Base-by-base conservation (phyloP, 306 rosid genomes). In the Prosopis cineraria region DNA sequence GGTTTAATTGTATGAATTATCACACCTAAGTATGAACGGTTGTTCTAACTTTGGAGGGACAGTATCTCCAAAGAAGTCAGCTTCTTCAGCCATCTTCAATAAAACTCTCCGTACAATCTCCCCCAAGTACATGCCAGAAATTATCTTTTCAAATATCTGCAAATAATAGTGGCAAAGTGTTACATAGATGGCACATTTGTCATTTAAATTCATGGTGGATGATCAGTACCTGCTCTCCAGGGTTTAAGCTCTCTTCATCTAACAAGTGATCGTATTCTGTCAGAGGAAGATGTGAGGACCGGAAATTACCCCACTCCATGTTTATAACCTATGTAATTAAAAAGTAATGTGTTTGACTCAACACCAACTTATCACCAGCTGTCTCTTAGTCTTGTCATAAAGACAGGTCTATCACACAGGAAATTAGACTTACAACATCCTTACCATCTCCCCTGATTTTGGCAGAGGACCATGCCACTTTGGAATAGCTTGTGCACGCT, bases 291-390 rank as follows among this genome's bases (percentile, higher is more conserved):
- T 96, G 87, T 7, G 96, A 89, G 47, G 98, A 96, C 72, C 87
- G 79, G 73, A 93, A 96, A 85, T 86, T 93, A 83, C 99, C 99
- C 99, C 99, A 96, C 87, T 96, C 99, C 96, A 90, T 96, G 90
- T 96, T 96, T 80, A 96, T 93, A 69, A 93, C 98, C 99, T 96
- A 74, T 45, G 77, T 40, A 41, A 82, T 72, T 69, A 62, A 74
- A 48, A 73, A 27, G 17, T 37, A 53, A 69, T 72, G 73, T 70
- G 68, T 3, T 16, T 34, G 19, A 39, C 62, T 75, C 55, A 55
- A 37, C 33, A 74, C 55, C 55, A n/a, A 45, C 10, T 53, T 62
- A 71, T 24, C 45, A 72, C 19, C 50, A 47, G 12, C 33, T 67
- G 72, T 47, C 68, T 37, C 76, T 14, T 66, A 53, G 40, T 36